phyloP scores from a whole-genome alignment of 2,329 filamentous ascomycete genomes.

The Dothideomycetidae sp. region DNA sequence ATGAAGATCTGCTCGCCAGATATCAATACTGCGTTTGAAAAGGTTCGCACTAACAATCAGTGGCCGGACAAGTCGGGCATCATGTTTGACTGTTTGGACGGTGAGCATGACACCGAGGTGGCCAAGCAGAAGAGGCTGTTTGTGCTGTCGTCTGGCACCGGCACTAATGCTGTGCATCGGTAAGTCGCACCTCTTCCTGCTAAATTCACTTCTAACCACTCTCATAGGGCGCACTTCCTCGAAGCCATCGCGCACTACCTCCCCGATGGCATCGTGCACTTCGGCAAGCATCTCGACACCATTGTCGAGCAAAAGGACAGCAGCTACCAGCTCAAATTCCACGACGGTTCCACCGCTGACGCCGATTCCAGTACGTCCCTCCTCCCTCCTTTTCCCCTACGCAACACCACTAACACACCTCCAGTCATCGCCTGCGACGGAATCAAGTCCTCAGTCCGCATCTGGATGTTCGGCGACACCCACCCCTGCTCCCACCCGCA shows the following conservation, averaged over 20 bases:
- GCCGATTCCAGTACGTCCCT: conserved; percentile 17
- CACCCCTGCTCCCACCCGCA: conserved; percentile 32
- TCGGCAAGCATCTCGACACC: conserved; percentile 20
- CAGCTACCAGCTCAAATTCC: conserved; percentile 22
- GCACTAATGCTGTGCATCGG: conserved; percentile 22
- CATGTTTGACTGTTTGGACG: conserved; percentile 31
- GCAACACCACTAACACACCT: conserved; percentile 3
- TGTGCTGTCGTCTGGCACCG: conserved; percentile 15
- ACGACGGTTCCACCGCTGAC: conserved; percentile 17
- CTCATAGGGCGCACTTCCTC: conserved; percentile 24
- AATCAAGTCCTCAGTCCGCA: conserved; percentile 43
- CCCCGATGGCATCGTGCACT: conserved; percentile 22
- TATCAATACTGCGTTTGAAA: conserved; percentile 30
- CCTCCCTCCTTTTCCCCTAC: background rate
- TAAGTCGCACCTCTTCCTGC: background rate
- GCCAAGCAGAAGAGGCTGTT: conserved; percentile 16
- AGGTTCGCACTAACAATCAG: conserved; percentile 27
- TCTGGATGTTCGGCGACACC: conserved; percentile 34
- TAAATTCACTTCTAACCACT: background rate
- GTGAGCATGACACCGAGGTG: conserved; percentile 17
- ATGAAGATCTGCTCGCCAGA: conserved; percentile 39
- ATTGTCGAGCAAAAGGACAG: conserved; percentile 17
- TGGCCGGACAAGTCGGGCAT: conserved; percentile 23
- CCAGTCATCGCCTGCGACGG: conserved; percentile 49
- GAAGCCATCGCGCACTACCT: conserved; percentile 29